Base-by-base conservation (phyloP, 1,284 basidiomycete genomes). In the Ceratobasidium sp. region DNA sequence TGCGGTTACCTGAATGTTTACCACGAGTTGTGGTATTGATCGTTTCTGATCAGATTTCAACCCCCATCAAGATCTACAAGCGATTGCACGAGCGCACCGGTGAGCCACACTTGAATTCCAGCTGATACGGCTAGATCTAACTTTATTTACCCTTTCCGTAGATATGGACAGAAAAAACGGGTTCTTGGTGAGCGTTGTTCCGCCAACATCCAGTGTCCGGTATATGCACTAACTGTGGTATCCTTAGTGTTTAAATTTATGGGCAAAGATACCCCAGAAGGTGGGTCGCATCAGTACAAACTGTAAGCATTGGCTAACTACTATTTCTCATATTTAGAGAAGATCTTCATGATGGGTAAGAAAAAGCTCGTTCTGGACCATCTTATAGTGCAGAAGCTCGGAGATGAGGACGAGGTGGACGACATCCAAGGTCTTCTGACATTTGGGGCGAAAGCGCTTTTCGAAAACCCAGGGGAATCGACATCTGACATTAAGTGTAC, bases 341-440 rank as follows among this genome's bases (percentile, higher is more conserved):
- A 90, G 59, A 97, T 96, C 78, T 88, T 96, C 82, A 90, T 93
- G 81, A 88, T 89, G 22, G 93, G 93, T 37, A 96, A 96, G 84
- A 93, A 93, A 84, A 97, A 96, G 81, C 87, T 96, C 51, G 91
- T 94, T 7, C 85, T 97, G 3, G 95, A 96, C 79, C 95, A 97
- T 83, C 84, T 97, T 16, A 96, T 97, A 75, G 95, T 95, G 4
- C 95, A 96, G 82, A 94, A 94, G 81, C 94, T 96, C 89, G 92
- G 94, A 78, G 88, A 90, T 75, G 89, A 91, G 66, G 92, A 92
- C 59, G 89, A 89, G 29, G 86, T 89, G 71, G 90, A 91, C 77
- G 88, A 95, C 77, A 84, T 94, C 11, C 88, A 90, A 79, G 93
- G 91, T 1, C 92, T 96, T 77, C 85, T 96, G 5, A 91, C 92